Percentiles rank a stretch among this genome's conserved stretches.
phyloP scores from a whole-genome alignment of 1,284 basidiomycete species.

The Ganoderma leucocontextum region DNA sequence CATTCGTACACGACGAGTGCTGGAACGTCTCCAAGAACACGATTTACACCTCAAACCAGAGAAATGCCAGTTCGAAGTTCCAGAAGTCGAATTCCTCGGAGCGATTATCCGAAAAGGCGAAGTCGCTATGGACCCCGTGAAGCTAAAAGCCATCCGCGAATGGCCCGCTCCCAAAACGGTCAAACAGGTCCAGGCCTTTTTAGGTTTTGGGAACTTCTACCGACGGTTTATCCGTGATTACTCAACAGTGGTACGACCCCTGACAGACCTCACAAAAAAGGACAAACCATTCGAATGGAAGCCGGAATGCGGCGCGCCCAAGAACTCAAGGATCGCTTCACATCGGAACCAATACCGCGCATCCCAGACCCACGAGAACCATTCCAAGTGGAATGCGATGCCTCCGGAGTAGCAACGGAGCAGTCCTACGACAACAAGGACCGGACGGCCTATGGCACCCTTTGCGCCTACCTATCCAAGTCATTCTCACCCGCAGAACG shows the following conservation, averaged over 20 bases:
- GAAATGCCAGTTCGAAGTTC: slow-evolving; percentile 37
- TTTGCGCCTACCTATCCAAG: slow-evolving; percentile 42
- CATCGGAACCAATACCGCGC: slow-evolving; percentile 32
- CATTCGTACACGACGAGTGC: background rate
- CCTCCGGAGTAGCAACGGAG: slow-evolving; percentile 19
- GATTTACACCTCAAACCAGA: background rate
- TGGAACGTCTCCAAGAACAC: background rate
- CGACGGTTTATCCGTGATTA: slow-evolving; percentile 50
- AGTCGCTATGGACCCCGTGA: slow-evolving; percentile 47
- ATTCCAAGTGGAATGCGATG: slow-evolving; percentile 35
- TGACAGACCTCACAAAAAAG: slow-evolving; percentile 39
- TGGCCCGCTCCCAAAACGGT: slow-evolving; percentile 47
- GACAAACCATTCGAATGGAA: slow-evolving; percentile 34
- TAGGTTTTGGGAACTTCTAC: slow-evolving; percentile 56
- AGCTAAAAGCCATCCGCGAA: slow-evolving; percentile 43
- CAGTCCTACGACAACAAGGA: background rate
- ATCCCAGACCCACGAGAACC: slow-evolving; percentile 28
- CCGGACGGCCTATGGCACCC: slow-evolving; percentile 36
- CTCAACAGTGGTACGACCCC: slow-evolving; percentile 1
- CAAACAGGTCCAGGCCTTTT: slow-evolving; percentile 44
- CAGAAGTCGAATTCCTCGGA: slow-evolving; percentile 47
- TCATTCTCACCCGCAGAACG: slow-evolving; percentile 39
- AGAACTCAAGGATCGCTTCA: slow-evolving; percentile 39
- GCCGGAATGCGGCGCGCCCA: slow-evolving; percentile 32
- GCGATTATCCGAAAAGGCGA: slow-evolving; percentile 41